Evolutionary conservation across 371 early-diverging fungal species (phyloP).

Genomic region (Mortierella sp.): DNA sequence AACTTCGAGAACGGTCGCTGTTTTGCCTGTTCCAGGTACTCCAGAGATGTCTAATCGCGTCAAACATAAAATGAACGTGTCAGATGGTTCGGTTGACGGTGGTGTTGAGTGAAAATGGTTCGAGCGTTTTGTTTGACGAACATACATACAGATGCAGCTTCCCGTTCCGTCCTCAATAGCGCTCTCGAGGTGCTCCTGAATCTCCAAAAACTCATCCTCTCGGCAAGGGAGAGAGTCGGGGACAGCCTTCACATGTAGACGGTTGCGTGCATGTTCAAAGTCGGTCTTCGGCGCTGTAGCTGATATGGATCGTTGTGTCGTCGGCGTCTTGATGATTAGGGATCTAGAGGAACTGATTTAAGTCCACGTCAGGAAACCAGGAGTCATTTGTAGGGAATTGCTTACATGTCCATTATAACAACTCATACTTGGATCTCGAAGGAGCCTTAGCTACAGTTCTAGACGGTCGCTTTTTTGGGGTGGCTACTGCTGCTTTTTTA

Average conservation of each 20-base stretch:
- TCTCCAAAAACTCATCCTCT: constrained; percentile 88
- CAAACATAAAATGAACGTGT: not conserved
- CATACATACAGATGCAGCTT: constrained; percentile 90
- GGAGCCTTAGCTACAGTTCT: not conserved
- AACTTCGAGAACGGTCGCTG: constrained; percentile 93
- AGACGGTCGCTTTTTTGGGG: not conserved
- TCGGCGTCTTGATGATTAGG: constrained; percentile 21
- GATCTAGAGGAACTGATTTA: constrained; percentile 15
- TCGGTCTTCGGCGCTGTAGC: constrained; percentile 36
- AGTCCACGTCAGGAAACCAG: not conserved
- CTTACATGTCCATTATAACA: not conserved
- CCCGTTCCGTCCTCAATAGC: constrained; percentile 86
- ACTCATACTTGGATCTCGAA: constrained; percentile 15
- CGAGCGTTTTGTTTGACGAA: not conserved
- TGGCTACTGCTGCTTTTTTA: not conserved
- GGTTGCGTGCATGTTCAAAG: constrained; percentile 79
- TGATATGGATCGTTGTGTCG: constrained; percentile 37
- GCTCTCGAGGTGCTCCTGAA: constrained; percentile 77
- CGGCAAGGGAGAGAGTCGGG: constrained; percentile 93
- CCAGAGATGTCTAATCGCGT: constrained; percentile 87
- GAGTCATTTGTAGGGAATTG: not conserved
- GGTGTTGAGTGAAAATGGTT: not conserved
- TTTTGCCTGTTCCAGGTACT: constrained; percentile 98
- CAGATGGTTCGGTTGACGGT: not conserved
- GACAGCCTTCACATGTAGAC: constrained; percentile 90